A percentile compares a stretch with the other conserved stretches of the same genome.
These are phyloP conservation scores for Earliella scabrosa DNA, from an alignment of 1,284 basidiomycete genomes.

Conservation along the genomic window DNA sequence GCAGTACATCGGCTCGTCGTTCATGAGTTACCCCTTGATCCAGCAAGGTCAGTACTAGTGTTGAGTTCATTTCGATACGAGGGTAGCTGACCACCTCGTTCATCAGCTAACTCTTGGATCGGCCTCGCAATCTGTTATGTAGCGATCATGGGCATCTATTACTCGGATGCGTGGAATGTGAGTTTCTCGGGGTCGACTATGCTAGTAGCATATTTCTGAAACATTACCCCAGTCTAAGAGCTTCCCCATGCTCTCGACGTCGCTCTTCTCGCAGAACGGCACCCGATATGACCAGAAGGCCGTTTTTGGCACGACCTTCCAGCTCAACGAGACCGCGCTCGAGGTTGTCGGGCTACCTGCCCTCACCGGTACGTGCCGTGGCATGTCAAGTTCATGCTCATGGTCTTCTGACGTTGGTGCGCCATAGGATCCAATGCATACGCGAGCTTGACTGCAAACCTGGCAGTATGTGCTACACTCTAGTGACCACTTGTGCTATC, in stretches of 20 bases:
- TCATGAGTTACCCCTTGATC: slow-evolving; percentile 53
- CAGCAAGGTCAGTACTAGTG: slow-evolving; percentile 56
- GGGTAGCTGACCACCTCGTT: no score
- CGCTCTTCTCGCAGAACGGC: slow-evolving; percentile 62
- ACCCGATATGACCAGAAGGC: slow-evolving; percentile 57
- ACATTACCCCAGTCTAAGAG: slow-evolving; percentile 43
- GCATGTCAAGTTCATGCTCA: not conserved
- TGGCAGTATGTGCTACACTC: slow-evolving; percentile 44
- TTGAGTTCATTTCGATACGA: no score
- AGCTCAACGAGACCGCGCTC: slow-evolving; percentile 59
- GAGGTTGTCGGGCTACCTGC: slow-evolving; percentile 55
- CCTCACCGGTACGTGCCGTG: slow-evolving; percentile 26
- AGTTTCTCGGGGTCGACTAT: not conserved
- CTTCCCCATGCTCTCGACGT: slow-evolving; percentile 68
- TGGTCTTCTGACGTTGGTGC: not conserved
- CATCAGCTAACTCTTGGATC: slow-evolving; percentile 58
- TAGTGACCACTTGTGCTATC: not conserved
- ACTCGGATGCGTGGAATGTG: slow-evolving; percentile 62
- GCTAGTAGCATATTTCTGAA: not conserved
- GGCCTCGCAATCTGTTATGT: slow-evolving; percentile 59
- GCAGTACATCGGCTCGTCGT: slow-evolving; percentile 62
- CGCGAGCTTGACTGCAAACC: slow-evolving; percentile 54
- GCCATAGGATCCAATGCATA: slow-evolving; percentile 60
- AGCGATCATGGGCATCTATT: slow-evolving; percentile 59
- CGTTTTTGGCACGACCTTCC: slow-evolving; percentile 55